Evolutionary conservation across 352 stramenopile genomes (phyloP).

Genomic region (Pythium biforme): DNA sequence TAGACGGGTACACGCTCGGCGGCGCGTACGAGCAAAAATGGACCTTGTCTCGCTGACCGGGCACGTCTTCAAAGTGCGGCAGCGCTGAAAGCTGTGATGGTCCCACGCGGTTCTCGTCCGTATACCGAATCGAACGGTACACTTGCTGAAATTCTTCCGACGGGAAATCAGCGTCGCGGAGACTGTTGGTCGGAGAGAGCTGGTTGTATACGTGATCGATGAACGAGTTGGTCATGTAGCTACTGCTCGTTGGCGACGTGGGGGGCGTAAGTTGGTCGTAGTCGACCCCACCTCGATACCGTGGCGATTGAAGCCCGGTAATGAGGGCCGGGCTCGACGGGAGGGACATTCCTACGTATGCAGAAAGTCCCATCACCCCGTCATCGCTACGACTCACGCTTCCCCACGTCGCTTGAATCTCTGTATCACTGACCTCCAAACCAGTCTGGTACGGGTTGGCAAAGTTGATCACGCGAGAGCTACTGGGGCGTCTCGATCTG

Average conservation of each 20-base stretch:
- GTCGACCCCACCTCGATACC: slow-evolving; percentile 31
- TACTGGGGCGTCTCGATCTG: neutral
- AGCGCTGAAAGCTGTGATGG: slow-evolving; percentile 20
- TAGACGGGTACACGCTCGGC: slow-evolving; percentile 50
- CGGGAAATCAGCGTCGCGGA: slow-evolving; percentile 56
- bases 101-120: slow-evolving; percentile 21
- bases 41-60: slow-evolving; percentile 59
- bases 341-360: slow-evolving; percentile 32
- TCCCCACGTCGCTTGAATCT: slow-evolving; percentile 35
- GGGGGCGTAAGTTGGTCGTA: slow-evolving; percentile 55
- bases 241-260: slow-evolving; percentile 33
- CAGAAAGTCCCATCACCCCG: slow-evolving; percentile 32
- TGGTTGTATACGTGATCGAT: slow-evolving; percentile 38
- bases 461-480: slow-evolving; percentile 23
- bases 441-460: slow-evolving; percentile 32
- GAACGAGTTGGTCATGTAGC: slow-evolving; percentile 30
- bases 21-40: slow-evolving; percentile 79
- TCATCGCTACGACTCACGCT: slow-evolving; percentile 32
- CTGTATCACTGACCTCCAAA: slow-evolving; percentile 32
- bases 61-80: slow-evolving; percentile 42
- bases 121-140: slow-evolving; percentile 67
- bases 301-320: slow-evolving; percentile 32
- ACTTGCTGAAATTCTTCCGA: slow-evolving; percentile 73
- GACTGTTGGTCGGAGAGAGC: slow-evolving; percentile 56
- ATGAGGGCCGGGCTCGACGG: slow-evolving; percentile 37